Conservation (phyloP, 257 asterid species). For the Gentiana macrophylla region DNA sequence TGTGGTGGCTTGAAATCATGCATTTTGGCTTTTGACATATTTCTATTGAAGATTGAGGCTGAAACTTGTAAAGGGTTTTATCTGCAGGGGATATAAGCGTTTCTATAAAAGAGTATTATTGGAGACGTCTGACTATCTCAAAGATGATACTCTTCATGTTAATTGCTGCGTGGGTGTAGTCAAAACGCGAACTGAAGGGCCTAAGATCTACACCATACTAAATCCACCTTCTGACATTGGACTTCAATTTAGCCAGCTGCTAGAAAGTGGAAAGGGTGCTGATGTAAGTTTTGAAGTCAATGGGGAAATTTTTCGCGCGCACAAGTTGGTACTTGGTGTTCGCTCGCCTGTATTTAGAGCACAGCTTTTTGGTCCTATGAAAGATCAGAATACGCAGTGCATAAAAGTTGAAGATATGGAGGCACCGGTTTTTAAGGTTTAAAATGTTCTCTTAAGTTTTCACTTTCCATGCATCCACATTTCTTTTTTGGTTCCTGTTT, state of each 20-base stretch:
- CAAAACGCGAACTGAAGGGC: slow-evolving; percentile 72
- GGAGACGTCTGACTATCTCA: slow-evolving; percentile 80
- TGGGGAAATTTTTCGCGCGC: slow-evolving; percentile 70
- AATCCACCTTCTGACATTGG: slow-evolving; percentile 78
- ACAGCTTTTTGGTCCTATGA: slow-evolving; percentile 94
- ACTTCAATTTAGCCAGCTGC: slow-evolving; percentile 70
- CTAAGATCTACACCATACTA: slow-evolving; percentile 64
- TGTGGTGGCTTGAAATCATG: too few relatives aligned
- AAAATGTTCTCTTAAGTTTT: neutral
- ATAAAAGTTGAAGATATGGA: slow-evolving; percentile 76
- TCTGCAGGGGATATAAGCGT: slow-evolving; percentile 86
- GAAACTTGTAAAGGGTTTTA: neutral
- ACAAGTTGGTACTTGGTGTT: slow-evolving; percentile 89
- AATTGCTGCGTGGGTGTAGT: slow-evolving; percentile 94
- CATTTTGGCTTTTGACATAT: neutral
- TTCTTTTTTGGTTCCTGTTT: too few relatives aligned
- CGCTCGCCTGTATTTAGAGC: slow-evolving; percentile 95
- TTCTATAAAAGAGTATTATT: slow-evolving; percentile 64
- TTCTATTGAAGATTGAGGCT: too few relatives aligned
- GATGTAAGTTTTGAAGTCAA: slow-evolving; percentile 65
- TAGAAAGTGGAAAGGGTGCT: slow-evolving; percentile 65
- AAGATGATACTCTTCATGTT: slow-evolving; percentile 82
- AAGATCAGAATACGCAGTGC: slow-evolving; percentile 57
- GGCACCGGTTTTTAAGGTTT: slow-evolving; percentile 84
- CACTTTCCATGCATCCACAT: too few relatives aligned